Evolutionary conservation across 768 basidiomycete genomes (phyloP).

Genomic region (Leucocoprinus birnbaumii): DNA sequence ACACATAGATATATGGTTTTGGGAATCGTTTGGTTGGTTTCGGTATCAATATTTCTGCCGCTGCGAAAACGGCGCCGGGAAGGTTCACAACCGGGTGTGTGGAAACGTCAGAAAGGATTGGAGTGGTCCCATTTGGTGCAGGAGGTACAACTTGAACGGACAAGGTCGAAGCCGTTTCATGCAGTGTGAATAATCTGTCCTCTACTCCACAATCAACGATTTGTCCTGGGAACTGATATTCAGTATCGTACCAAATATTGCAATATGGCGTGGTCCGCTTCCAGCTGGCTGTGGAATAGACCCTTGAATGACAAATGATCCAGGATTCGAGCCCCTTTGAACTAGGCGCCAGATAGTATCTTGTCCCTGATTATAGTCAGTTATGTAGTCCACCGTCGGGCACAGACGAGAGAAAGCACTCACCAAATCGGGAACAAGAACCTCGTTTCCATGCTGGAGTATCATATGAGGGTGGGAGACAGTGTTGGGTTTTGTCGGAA

Average conservation of each 20-base stretch:
- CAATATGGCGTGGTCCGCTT: conserved; percentile 57
- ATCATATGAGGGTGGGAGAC: conserved; percentile 69
- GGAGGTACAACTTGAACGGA: conserved; percentile 55
- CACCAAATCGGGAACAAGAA: conserved; percentile 67
- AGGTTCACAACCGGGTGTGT: conserved; percentile 41
- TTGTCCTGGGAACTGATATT: too few species aligned
- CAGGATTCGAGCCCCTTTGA: conserved; percentile 38
- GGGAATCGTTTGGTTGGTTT: conserved; percentile 42
- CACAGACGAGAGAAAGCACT: conserved; percentile 20
- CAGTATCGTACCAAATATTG: conserved; percentile 27
- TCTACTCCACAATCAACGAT: conserved; percentile 26
- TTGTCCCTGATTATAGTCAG: conserved; percentile 46
- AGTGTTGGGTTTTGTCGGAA: conserved; percentile 41
- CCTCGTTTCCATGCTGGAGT: conserved; percentile 48
- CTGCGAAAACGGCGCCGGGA: conserved; percentile 38
- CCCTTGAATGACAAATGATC: conserved; percentile 55
- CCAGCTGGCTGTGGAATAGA: conserved; percentile 57
- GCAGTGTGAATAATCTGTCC: conserved; percentile 47
- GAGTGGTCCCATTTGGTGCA: conserved; percentile 47
- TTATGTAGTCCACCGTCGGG: conserved; percentile 13
- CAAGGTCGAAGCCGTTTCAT: conserved; percentile 55
- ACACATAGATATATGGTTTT: conserved; percentile 57
- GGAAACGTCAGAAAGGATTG: conserved; percentile 45
- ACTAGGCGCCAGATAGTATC: conserved; percentile 70
- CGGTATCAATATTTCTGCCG: conserved; percentile 64